Evolutionary conservation across 2,329 filamentous ascomycete genomes (phyloP).

Genomic region (Microcera coccophila): DNA sequence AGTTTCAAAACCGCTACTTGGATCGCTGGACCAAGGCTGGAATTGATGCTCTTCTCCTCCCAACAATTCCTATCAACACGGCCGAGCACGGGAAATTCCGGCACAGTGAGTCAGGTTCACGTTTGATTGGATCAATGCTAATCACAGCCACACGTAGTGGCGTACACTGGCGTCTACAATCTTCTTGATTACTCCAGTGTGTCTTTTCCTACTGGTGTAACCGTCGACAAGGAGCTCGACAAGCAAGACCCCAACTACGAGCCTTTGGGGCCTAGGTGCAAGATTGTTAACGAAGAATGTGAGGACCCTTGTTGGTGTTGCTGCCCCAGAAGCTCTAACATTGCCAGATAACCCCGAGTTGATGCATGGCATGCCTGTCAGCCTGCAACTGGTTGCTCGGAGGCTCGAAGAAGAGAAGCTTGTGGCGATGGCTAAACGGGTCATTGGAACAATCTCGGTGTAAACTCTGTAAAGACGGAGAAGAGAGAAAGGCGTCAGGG

Average conservation of each 20-base stretch:
- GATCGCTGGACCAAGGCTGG: constrained; percentile 44
- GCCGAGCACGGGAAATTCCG: constrained; percentile 42
- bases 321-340: too few relatives aligned
- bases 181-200: constrained; percentile 46
- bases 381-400: constrained; percentile 40
- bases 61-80: constrained; percentile 45
- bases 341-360: constrained; percentile 36
- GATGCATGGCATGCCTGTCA: constrained; percentile 42
- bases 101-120: constrained; percentile 33
- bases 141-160: constrained; percentile 32
- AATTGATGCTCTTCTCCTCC: constrained; percentile 61
- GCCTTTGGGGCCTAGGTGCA: constrained; percentile 37
- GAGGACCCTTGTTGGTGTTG: too few relatives aligned
- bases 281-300: constrained; percentile 41
- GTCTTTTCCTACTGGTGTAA: constrained; percentile 43
- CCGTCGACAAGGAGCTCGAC: constrained; percentile 40
- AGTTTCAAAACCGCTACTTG: constrained; percentile 44
- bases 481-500: too few relatives aligned
- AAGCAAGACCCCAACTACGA: constrained; percentile 25
- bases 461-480: too few relatives aligned
- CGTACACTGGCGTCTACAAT: constrained; percentile 49
- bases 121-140: background rate
- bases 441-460: too few relatives aligned
- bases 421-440: constrained; percentile 30
- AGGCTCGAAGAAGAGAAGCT: constrained; percentile 41